Evolutionary conservation across 23 red algal species (phyloP).

Genomic region (Agarophyton chilense): DNA sequence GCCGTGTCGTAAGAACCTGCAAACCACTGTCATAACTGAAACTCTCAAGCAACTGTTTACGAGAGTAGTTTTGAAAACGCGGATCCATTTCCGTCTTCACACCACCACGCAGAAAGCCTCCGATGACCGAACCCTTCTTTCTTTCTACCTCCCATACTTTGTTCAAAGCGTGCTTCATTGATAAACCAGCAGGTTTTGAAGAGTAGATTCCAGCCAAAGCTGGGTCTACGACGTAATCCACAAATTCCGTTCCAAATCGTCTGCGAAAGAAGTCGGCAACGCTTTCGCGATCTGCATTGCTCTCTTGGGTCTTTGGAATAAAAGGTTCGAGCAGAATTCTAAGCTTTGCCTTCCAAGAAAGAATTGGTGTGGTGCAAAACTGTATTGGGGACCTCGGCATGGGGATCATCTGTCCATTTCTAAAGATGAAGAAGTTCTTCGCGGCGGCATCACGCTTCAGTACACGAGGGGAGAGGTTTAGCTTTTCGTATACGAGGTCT

Average conservation of each 20-base stretch:
- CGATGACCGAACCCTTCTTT: conserved; percentile 44
- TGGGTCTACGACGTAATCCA: conserved; percentile 61
- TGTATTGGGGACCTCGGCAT: conserved; percentile 56
- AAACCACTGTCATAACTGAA: conserved; percentile 74
- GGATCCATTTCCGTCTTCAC: conserved; percentile 22
- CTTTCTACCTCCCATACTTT: conserved; percentile 53
- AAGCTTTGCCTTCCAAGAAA: conserved; percentile 53
- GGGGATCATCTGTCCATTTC: conserved; percentile 53
- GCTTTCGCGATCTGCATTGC: conserved; percentile 44
- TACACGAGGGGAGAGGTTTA: conserved; percentile 18
- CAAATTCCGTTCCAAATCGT: conserved; percentile 74
- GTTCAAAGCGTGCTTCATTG: conserved; percentile 52
- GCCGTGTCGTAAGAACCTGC: conserved; percentile 29
- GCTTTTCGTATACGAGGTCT: conserved; percentile 67
- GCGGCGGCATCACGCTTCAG: conserved; percentile 35
- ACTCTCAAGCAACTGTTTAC: conserved; percentile 38
- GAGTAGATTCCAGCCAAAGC: conserved; percentile 74
- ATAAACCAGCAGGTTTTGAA: conserved; percentile 10
- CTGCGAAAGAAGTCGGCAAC: conserved; percentile 59
- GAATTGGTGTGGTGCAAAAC: conserved; percentile 18
- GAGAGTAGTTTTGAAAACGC: conserved; percentile 14
- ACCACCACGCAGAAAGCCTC: conserved; percentile 42
- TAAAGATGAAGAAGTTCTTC: conserved; percentile 34
- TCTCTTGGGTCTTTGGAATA: background rate
- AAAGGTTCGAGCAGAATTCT: conserved; percentile 53